phyloP scores from a whole-genome alignment of 768 basidiomycete species.

The Lactarius akahatsu region DNA sequence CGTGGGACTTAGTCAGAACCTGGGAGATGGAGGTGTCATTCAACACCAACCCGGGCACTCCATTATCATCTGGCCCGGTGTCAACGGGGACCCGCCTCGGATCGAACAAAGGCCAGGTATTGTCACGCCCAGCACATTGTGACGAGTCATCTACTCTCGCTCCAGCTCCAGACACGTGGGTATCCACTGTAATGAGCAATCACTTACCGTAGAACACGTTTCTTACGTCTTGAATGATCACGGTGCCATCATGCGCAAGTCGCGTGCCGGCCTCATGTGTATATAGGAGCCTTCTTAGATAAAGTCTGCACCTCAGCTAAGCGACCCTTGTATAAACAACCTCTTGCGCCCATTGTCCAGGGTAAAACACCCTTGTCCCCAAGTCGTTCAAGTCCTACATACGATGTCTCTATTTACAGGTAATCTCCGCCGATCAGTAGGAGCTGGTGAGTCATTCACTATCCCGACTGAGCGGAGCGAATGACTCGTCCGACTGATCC shows the following conservation, averaged over 20 bases:
- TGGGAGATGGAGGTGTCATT: conserved; percentile 41
- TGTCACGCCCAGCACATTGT: conserved; percentile 23
- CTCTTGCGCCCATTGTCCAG: conserved; percentile 8
- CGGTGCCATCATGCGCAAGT: conserved; percentile 16
- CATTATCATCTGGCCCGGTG: conserved; percentile 65
- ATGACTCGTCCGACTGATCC: background rate
- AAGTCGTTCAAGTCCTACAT: background rate
- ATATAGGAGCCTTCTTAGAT: conserved; percentile 12
- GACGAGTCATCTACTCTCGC: conserved; percentile 7
- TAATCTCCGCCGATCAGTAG: conserved; percentile 29
- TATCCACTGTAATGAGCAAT: conserved; percentile 2
- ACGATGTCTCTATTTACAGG: conserved; percentile 26
- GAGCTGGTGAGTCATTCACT: conserved; percentile 21
- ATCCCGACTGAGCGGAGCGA: background rate
- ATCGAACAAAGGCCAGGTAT: conserved; percentile 58
- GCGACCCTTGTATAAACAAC: conserved; percentile 5
- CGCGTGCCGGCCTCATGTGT: conserved; percentile 26
- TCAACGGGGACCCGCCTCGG: conserved; percentile 58
- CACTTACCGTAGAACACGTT: conserved; percentile 27
- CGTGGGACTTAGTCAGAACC: conserved; percentile 3
- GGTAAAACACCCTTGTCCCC: background rate
- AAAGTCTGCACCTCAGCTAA: conserved; percentile 2
- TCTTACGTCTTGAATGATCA: conserved; percentile 20
- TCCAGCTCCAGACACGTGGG: conserved; percentile 6
- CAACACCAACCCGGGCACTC: conserved; percentile 59